Evolutionary conservation across 2,329 filamentous ascomycete species (phyloP).

Genomic region (Colletotrichum filicis): DNA sequence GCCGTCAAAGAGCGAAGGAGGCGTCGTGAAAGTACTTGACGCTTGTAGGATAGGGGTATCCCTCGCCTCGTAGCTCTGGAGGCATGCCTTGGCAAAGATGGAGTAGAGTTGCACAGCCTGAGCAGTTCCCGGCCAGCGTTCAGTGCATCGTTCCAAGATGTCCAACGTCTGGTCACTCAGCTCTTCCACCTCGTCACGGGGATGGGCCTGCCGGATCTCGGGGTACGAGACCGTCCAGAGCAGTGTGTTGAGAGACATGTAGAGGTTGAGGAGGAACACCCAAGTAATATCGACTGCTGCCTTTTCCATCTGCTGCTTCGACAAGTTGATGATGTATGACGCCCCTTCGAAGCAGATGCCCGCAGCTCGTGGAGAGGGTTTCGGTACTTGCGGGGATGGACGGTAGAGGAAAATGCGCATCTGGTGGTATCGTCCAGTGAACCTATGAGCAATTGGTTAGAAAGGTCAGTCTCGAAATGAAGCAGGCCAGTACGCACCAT

Average conservation of each 20-base stretch:
- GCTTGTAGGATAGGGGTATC: conserved; percentile 50
- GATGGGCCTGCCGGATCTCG: conserved; percentile 79
- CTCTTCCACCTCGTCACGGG: conserved; percentile 79
- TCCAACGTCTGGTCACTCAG: conserved; percentile 81
- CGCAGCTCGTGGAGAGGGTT: conserved; percentile 83
- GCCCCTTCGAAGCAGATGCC: conserved; percentile 85
- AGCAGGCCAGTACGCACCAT: conserved; percentile 68
- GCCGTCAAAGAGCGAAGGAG: conserved; percentile 60
- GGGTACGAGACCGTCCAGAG: conserved; percentile 92
- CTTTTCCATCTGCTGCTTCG: conserved; percentile 81
- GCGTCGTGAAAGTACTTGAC: conserved; percentile 51
- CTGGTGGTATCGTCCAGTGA: conserved; percentile 79
- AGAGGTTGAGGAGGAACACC: conserved; percentile 90
- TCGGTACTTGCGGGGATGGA: conserved; percentile 91
- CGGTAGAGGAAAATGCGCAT: conserved; percentile 90
- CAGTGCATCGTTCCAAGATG: conserved; percentile 81
- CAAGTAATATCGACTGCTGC: conserved; percentile 88
- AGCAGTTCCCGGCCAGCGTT: conserved; percentile 91
- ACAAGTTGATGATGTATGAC: conserved; percentile 82
- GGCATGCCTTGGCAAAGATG: conserved; percentile 85
- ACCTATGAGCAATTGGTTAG: conserved; percentile 56
- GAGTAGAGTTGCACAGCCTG: conserved; percentile 87
- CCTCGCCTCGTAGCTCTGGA: conserved; percentile 84
- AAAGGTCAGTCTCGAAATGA: neutral
- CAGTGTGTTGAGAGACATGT: conserved; percentile 91